A percentile compares a stretch with the other conserved stretches of the same genome.
phyloP scores from a whole-genome alignment of 352 stramenopile genomes.

The Phytophthora citrophthora region DNA sequence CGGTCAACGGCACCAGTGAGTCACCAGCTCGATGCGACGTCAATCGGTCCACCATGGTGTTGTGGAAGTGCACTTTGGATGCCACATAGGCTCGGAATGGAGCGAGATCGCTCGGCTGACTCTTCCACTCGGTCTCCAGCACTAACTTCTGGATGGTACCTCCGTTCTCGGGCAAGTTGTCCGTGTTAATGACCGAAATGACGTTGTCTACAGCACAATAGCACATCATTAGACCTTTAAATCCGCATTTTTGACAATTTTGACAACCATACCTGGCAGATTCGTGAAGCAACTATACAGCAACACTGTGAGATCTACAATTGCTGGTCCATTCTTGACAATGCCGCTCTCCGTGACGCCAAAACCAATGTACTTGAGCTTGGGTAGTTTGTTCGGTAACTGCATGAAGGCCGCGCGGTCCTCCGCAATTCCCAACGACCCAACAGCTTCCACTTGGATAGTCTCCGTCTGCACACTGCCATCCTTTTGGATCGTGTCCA shows the following conservation, averaged over 20 bases:
- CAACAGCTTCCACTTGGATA: constrained; percentile 46
- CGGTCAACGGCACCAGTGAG: constrained; percentile 58
- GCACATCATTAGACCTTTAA: neutral
- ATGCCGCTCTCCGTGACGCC: constrained; percentile 72
- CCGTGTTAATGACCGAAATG: constrained; percentile 82
- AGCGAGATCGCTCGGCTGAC: constrained; percentile 14
- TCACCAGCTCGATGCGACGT: constrained; percentile 55
- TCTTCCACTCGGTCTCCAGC: constrained; percentile 28
- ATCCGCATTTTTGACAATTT: constrained; percentile 7
- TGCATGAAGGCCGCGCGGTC: constrained; percentile 44
- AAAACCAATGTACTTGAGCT: constrained; percentile 62
- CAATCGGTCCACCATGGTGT: constrained; percentile 88
- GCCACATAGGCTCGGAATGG: constrained; percentile 52
- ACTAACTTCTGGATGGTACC: constrained; percentile 58
- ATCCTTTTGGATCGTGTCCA: constrained; percentile 66
- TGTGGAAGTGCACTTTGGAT: constrained; percentile 74
- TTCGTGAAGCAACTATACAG: constrained; percentile 45
- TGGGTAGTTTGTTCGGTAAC: constrained; percentile 41
- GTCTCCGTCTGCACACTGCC: constrained; percentile 46
- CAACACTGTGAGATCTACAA: constrained; percentile 61
- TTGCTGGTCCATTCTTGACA: constrained; percentile 32
- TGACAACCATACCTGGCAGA: constrained; percentile 34
- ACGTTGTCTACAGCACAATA: constrained; percentile 34
- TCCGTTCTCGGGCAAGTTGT: constrained; percentile 81
- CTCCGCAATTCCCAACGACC: constrained; percentile 40